Evolutionary conservation across 2,329 filamentous ascomycete genomes (phyloP), one percentile per base, ranked within the genome.

Genomic region (Hypomyces rosellus): DNA sequence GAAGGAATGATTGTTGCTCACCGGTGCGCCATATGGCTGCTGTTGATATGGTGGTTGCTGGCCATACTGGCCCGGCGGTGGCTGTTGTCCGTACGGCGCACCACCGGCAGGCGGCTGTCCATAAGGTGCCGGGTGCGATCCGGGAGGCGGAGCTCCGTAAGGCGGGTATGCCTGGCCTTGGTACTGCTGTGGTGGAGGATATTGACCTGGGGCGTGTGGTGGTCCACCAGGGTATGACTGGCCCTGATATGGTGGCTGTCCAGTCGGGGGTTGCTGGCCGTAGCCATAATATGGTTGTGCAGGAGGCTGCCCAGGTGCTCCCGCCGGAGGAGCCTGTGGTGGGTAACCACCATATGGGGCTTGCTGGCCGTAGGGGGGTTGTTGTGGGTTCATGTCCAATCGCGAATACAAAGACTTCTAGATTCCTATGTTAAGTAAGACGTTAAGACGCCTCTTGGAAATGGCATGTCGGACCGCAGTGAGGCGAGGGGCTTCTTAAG

Each of bases 331-430:
- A 11, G 37, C 50, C 22, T 48, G 46, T 33, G 38, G 45, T 33
- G 42, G 42, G 16, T 45, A 45, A 25, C 33, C 47, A 36, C 16
- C 25, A 30, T 42, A 38, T 2, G 33, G 30, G 5, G 34, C 16
- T 16, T 36, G 39, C 22, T 51, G 49, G 15, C 49, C 25, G 34
- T 48, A 51, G 2, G 49, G 49, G 8, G 45, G 40, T 30, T 45
- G 45, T 16, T 50, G 47, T 5, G n/a, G 2, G 13, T 45, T 49
- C 22, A 49, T 49, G 5, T 16, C 41, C 7, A 42, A 22, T 16
- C 15, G 13, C 40, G 13, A 22, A n/a, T 38, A 13, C 9, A 11
- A 30, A 8, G 25, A 30, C 25, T 30, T 30, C 25, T 8, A 11
- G 6, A 30, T 30, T 30, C 25, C 25, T 30, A 2, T 30, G 25